Evolutionary conservation across 2,329 filamentous ascomycete species (phyloP).

Genomic region (Ascocoryne sarcoides): DNA sequence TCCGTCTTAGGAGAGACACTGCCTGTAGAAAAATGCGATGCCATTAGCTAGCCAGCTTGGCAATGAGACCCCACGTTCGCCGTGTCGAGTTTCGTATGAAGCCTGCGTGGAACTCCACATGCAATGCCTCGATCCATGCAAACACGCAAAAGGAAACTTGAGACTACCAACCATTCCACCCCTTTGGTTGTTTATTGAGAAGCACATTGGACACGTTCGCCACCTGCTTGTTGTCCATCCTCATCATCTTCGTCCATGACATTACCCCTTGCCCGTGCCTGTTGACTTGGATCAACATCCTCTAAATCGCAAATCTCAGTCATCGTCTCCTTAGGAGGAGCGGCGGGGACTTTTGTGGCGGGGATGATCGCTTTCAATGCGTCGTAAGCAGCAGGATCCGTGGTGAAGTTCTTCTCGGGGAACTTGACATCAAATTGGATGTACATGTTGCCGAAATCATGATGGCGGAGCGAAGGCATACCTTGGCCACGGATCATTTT

Average conservation of each 20-base stretch:
- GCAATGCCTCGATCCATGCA: not conserved
- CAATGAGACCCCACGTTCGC: not conserved
- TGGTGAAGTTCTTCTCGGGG: conserved; percentile 67
- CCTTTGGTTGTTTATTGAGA: conserved; percentile 54
- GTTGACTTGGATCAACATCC: conserved; percentile 65
- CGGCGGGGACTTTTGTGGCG: conserved; percentile 47
- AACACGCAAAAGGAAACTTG: not conserved
- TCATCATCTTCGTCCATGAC: conserved; percentile 70
- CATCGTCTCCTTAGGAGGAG: conserved; percentile 78
- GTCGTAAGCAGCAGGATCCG: conserved; percentile 61
- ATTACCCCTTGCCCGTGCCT: conserved; percentile 57
- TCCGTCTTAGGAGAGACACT: not conserved
- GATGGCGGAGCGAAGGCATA: conserved; percentile 93
- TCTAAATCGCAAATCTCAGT: conserved; percentile 83
- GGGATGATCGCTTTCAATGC: conserved; percentile 81
- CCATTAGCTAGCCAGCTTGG: not conserved
- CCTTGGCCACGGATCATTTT: conserved; percentile 95
- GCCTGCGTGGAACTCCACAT: not conserved
- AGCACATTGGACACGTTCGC: conserved; percentile 76
- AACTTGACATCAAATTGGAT: conserved; percentile 98
- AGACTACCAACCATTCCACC: not conserved
- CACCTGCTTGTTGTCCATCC: conserved; percentile 59
- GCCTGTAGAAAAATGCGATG: not conserved
- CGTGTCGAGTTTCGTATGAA: not conserved
- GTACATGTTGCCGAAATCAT: conserved; percentile 92